A percentile compares a stretch with the other conserved stretches of the same genome.
These are phyloP conservation scores for Hypoxylon sp. DNA, from an alignment of 2,329 filamentous ascomycete genomes.

Conservation along the genomic window DNA sequence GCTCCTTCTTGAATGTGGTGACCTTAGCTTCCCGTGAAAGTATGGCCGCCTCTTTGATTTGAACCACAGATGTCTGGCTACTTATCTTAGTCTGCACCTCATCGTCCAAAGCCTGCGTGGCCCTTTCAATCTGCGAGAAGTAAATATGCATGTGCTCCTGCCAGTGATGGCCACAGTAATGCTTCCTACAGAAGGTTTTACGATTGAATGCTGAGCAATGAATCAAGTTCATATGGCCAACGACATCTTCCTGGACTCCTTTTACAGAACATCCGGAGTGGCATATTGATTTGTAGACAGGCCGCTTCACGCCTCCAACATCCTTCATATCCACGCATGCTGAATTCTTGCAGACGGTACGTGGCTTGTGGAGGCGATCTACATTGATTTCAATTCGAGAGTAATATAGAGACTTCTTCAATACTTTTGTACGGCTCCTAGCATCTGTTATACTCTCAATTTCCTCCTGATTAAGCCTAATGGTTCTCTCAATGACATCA, in stretches of 20 bases:
- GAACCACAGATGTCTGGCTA: too few relatives aligned
- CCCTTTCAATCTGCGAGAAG: too few relatives aligned
- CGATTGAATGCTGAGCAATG: background rate
- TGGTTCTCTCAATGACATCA: background rate
- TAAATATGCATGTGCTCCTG: background rate
- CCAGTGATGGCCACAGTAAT: background rate
- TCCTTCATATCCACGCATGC: background rate
- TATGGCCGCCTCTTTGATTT: too few relatives aligned
- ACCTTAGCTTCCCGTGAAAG: too few relatives aligned
- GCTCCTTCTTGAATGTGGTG: background rate
- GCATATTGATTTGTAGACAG: background rate
- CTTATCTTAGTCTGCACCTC: too few relatives aligned
- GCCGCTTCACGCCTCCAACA: background rate
- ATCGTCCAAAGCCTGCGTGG: too few relatives aligned
- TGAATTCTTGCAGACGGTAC: background rate
- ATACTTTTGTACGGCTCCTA: background rate
- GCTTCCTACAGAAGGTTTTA: background rate
- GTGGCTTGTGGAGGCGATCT: background rate
- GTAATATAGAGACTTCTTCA: background rate
- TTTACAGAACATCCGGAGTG: background rate
- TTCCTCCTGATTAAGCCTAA: background rate
- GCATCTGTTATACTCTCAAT: background rate
- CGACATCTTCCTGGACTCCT: background rate
- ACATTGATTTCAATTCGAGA: conserved; percentile 1
- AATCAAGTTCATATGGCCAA: background rate